Conservation (phyloP, 2,329 filamentous ascomycete genomes). For the Epichloe bromicola region DNA sequence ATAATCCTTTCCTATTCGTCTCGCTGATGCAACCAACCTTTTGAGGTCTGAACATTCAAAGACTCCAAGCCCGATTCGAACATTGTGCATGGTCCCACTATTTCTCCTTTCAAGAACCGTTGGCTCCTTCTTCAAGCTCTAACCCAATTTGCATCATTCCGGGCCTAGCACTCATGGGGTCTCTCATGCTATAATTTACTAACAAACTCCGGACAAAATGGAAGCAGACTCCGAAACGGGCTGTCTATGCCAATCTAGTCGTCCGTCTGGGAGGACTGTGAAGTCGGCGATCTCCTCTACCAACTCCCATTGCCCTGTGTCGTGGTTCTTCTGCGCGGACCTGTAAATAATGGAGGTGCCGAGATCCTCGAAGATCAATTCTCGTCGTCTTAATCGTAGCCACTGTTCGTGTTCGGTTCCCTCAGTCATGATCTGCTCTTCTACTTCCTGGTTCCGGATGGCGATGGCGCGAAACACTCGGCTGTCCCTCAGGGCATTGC, state of each 20-base stretch:
- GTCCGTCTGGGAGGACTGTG: conserved; percentile 17
- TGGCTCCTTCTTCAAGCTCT: no score
- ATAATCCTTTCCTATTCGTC: neutral
- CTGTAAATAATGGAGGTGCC: conserved; percentile 25
- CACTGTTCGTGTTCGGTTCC: conserved; percentile 24
- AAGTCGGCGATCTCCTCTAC: conserved; percentile 25
- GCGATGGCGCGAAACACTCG: conserved; percentile 26
- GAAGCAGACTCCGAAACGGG: conserved; percentile 23
- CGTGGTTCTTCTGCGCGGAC: conserved; percentile 18
- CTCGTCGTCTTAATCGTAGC: conserved; percentile 23
- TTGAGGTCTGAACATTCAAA: no score
- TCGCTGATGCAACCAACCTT: neutral
- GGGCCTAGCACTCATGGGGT: no score
- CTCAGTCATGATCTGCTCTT: conserved; percentile 19
- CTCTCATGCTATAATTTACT: neutral
- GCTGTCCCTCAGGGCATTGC: conserved; percentile 31
- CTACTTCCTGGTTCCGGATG: conserved; percentile 23
- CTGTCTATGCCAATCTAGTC: conserved; percentile 21
- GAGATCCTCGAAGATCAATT: conserved; percentile 26
- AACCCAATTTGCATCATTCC: no score
- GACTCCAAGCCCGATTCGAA: no score
- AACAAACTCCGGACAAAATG: conserved; percentile 17
- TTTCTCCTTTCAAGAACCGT: no score
- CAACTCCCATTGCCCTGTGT: conserved; percentile 22
- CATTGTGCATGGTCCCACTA: no score